phyloP scores from a whole-genome alignment of 1,284 basidiomycete species.

The Earliella scabrosa region DNA sequence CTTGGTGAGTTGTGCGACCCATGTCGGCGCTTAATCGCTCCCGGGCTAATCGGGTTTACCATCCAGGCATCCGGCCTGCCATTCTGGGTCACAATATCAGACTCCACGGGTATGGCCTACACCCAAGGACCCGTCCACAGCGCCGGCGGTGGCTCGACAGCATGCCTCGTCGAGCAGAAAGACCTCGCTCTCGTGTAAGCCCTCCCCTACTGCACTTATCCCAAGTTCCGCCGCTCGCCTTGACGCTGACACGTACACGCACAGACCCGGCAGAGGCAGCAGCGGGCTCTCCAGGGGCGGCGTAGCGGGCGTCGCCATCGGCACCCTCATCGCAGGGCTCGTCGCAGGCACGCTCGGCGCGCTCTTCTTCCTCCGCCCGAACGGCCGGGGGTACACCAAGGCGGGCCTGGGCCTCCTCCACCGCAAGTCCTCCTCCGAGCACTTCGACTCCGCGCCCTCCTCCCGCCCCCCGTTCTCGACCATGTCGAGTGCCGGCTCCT shows the following conservation, averaged over 20 bases:
- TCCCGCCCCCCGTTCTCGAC: slow-evolving; percentile 6
- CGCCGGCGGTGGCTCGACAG: slow-evolving; percentile 41
- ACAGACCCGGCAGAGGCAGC: no score
- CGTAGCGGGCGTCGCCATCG: slow-evolving; percentile 46
- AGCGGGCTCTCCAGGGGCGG: slow-evolving; percentile 28
- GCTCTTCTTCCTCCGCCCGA: slow-evolving; percentile 38
- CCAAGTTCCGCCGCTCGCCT: no score
- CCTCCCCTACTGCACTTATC: no score
- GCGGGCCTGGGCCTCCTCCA: slow-evolving; percentile 10
- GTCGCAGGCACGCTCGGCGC: slow-evolving; percentile 39
- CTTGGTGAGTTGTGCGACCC: slow-evolving; percentile 39
- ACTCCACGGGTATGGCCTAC: slow-evolving; percentile 55
- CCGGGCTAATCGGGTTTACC: not conserved
- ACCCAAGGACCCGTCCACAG: slow-evolving; percentile 59
- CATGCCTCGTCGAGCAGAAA: slow-evolving; percentile 41
- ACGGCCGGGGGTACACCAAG: slow-evolving; percentile 10
- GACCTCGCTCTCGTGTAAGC: no score
- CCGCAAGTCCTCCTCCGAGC: slow-evolving; percentile 19
- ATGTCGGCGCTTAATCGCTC: not conserved
- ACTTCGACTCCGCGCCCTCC: slow-evolving; percentile 5
- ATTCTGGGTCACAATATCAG: slow-evolving; percentile 60
- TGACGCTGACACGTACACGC: no score
- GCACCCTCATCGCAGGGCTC: slow-evolving; percentile 47
- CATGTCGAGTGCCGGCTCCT: no score
- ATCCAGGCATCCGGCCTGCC: slow-evolving; percentile 53